These are phyloP conservation scores for Melampsora abietis-canadensis DNA, from an alignment of 1,284 basidiomycete genomes.

Conservation along the genomic window DNA sequence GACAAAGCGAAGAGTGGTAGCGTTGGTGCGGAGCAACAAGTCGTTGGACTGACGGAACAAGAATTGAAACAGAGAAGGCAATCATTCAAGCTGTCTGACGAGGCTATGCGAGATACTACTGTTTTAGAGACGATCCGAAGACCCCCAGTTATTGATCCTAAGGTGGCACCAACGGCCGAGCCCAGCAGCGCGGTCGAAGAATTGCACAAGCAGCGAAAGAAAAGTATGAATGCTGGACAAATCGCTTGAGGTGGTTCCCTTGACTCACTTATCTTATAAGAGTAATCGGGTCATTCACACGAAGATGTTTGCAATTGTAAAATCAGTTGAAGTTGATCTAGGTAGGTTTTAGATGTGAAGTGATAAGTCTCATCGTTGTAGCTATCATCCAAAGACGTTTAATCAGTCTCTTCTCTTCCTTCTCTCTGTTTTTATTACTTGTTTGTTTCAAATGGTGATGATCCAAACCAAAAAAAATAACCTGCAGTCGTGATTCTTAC, in stretches of 20 bases:
- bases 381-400: no score
- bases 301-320: no score
- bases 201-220: constrained; percentile 1
- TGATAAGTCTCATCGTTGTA: no score
- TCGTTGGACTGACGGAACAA: constrained; percentile 32
- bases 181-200: not conserved
- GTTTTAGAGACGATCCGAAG: constrained; percentile 28
- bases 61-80: constrained; percentile 33
- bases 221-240: constrained; percentile 11
- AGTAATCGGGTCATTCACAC: no score
- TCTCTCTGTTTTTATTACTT: no score
- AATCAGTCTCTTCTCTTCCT: no score
- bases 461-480: no score
- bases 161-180: not conserved
- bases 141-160: constrained; percentile 13
- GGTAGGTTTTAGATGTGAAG: no score
- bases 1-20: not conserved
- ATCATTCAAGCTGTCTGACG: constrained; percentile 25
- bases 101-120: constrained; percentile 37
- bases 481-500: no score
- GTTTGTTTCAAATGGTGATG: no score
- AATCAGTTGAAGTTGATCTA: no score
- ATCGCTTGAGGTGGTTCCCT: not conserved
- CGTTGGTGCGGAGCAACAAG: not conserved
- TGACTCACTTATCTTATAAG: no score